Evolutionary conservation across 2,329 filamentous ascomycete species (phyloP).

Genomic region (Neodidymelliopsis sp.): DNA sequence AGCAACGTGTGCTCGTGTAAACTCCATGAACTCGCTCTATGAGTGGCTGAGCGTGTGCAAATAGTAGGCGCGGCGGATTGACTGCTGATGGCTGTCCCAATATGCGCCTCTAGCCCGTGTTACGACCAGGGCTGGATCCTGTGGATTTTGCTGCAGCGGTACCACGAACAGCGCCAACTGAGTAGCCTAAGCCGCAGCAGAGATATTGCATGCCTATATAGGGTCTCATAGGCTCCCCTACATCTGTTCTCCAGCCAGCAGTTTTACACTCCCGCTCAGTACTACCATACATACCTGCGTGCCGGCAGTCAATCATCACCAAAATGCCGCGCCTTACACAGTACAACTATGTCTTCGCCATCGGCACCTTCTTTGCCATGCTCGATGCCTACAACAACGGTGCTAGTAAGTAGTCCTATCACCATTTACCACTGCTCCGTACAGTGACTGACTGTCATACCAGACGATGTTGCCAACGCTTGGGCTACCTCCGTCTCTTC

Average conservation of each 20-base stretch:
- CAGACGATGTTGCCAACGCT: conserved; percentile 83
- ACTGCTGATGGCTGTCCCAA: conserved; percentile 18
- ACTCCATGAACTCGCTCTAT: conserved; percentile 13
- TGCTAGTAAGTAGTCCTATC: conserved; percentile 65
- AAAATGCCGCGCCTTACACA: conserved; percentile 35
- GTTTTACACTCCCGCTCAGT: conserved; percentile 23
- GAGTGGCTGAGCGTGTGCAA: conserved; percentile 20
- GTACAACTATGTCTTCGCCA: conserved; percentile 76
- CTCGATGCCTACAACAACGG: conserved; percentile 82
- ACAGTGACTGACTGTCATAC: conserved; percentile 16
- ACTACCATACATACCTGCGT: conserved; percentile 21
- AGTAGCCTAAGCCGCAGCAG: conserved; percentile 20
- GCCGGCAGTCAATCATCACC: conserved; percentile 17
- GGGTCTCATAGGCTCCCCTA: conserved; percentile 20
- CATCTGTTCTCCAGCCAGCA: conserved; percentile 26
- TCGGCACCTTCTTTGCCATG: conserved; percentile 78
- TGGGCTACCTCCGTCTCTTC: conserved; percentile 85
- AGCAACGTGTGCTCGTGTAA: conserved; percentile 27
- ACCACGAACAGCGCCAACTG: conserved; percentile 21
- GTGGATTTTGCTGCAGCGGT: conserved; percentile 10
- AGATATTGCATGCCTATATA: conserved; percentile 31
- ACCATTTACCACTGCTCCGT: neutral
- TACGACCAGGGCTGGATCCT: conserved; percentile 22
- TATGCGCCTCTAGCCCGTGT: conserved; percentile 17
- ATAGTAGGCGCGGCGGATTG: conserved; percentile 16